Conservation (phyloP, 768 basidiomycete species). For the Trametes cinnabarina region DNA sequence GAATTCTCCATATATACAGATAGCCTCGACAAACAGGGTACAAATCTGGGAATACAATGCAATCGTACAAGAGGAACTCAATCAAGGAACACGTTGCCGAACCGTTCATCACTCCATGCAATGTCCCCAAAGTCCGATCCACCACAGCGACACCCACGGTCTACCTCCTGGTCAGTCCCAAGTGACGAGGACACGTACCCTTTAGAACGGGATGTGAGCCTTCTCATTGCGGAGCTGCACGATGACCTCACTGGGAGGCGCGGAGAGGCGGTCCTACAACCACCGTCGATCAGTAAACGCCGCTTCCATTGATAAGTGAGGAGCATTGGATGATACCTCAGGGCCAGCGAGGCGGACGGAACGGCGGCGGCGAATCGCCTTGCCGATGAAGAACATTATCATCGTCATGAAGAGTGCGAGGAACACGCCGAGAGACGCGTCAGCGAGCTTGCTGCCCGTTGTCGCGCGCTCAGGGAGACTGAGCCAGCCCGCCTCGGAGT, state of each 20-base stretch:
- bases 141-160: neutral
- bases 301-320: too few species aligned
- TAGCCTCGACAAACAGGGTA: neutral
- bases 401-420: constrained; percentile 38
- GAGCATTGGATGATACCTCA: neutral
- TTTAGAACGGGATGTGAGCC: constrained; percentile 1
- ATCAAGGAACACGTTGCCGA: neutral
- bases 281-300: neutral
- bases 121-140: neutral
- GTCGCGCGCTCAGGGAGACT: constrained; percentile 16
- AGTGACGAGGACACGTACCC: neutral
- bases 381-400: constrained; percentile 32
- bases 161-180: neutral
- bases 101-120: neutral
- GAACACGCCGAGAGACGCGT: constrained; percentile 34
- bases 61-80: neutral
- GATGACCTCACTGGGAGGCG: constrained; percentile 1
- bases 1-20: neutral
- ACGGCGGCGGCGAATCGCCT: constrained; percentile 29
- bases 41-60: neutral
- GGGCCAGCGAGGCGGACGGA: constrained; percentile 15
- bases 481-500: constrained; percentile 13
- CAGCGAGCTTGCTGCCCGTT: constrained; percentile 27
- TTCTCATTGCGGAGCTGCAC: constrained; percentile 13
- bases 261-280: constrained; percentile 6